Evolutionary conservation across 2,329 filamentous ascomycete genomes (phyloP).

Genomic region (Ophiostoma triangulosporum): DNA sequence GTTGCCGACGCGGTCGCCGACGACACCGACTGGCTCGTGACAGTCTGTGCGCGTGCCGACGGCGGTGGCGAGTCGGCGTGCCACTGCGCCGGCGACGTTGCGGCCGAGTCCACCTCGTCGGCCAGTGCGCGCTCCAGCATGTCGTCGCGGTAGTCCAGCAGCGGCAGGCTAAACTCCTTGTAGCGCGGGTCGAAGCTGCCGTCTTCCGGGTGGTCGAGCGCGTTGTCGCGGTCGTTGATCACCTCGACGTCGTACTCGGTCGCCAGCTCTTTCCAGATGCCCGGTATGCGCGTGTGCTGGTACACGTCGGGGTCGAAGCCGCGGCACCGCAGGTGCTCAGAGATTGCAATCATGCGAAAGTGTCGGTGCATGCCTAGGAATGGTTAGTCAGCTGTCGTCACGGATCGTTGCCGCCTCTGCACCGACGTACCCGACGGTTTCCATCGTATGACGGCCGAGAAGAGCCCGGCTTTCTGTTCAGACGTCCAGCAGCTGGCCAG

Average conservation of each 20-base stretch:
- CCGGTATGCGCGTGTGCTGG: constrained; percentile 74
- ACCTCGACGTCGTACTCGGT: constrained; percentile 75
- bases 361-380: constrained; percentile 80
- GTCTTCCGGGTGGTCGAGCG: constrained; percentile 12
- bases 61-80: constrained; percentile 11
- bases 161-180: constrained; percentile 15
- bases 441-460: constrained; percentile 86
- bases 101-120: constrained; percentile 6
- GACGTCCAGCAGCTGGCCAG: constrained; percentile 76
- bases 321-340: constrained; percentile 65
- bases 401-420: neutral
- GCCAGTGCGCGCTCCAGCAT: constrained; percentile 13
- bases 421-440: constrained; percentile 67
- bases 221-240: constrained; percentile 49
- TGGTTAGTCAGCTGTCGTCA: neutral
- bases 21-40: neutral
- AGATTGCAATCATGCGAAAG: constrained; percentile 80
- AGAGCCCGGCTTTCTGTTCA: constrained; percentile 82
- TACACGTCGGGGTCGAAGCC: constrained; percentile 58
- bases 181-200: constrained; percentile 10
- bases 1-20: neutral
- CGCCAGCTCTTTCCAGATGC: constrained; percentile 80
- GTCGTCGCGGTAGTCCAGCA: constrained; percentile 13
- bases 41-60: neutral
- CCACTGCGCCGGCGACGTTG: constrained; percentile 15